Base-by-base conservation (phyloP, 768 basidiomycete species). In the Agaricus subrufescens region DNA sequence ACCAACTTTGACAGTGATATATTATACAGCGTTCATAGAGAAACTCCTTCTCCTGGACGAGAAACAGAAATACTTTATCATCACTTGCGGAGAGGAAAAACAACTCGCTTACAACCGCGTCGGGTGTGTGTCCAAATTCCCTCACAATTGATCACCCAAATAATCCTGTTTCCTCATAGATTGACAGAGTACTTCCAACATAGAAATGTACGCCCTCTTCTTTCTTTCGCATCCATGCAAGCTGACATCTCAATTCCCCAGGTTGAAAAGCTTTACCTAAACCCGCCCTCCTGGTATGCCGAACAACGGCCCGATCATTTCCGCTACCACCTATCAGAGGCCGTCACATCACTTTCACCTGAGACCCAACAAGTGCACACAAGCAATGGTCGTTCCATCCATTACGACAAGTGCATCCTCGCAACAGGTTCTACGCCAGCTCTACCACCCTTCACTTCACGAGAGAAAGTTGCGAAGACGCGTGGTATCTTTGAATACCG, bases 401-500 rank as follows among this genome's bases (percentile, higher is more conserved):
- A 64, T 48, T 89, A 87, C 62, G 83, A 87, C 63, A 77, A 78
- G 50, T 86, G 85, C 46, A 71, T 89, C 25, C 69, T 91, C 34
- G 84, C 86, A 1, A 89, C 89, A 0, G 89, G 89, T 1, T 89
- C 87, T 0, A 75, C 74, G 25, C 85, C 86, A 1, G 75, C 76
- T 1, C 72, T 89, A 14, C 87, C 88, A 3, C 72, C 80, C 0
- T 87, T 85, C 61, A 69, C 81, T 34, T 70, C 81, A 4, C 61
- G 69, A 1, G 70, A 73, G 30, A 61, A 71, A 14, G 70, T 73
- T 3, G 68, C 65, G 15, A 66, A 62, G 30, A 78, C 75, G 6
- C 74, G 73, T 38, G 88, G 89, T 3, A 69, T 86, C 2, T 89
- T 88, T 57, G 85, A 86, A 0, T 91, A 91, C 63, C 80, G 89